A percentile compares a stretch with the other conserved stretches of the same genome.
Evolutionary conservation across 1,284 basidiomycete species (phyloP).

Genomic region (Pyrrhoderma lamaoense): DNA sequence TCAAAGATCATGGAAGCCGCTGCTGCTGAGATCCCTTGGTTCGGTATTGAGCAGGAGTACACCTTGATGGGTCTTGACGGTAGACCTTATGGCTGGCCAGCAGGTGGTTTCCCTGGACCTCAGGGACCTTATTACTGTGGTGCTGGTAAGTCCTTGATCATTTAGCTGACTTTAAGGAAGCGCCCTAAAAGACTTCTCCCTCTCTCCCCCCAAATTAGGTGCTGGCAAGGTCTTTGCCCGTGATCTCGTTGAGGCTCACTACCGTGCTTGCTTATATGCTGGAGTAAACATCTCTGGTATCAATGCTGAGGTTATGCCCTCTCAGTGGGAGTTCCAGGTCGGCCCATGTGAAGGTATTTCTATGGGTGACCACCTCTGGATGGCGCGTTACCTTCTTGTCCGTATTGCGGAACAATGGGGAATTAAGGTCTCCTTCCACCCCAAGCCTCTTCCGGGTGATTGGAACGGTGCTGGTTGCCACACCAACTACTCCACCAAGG

Average conservation of each 20-base stretch:
- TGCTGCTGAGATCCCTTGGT: slow-evolving; percentile 85
- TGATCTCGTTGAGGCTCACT: slow-evolving; percentile 99
- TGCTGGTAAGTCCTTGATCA: slow-evolving; percentile 63
- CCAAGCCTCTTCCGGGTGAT: slow-evolving; percentile 95
- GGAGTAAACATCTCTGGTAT: slow-evolving; percentile 99
- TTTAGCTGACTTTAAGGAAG: slow-evolving; percentile 10
- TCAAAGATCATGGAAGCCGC: slow-evolving; percentile 92
- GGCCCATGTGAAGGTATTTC: slow-evolving; percentile 96
- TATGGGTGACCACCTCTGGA: slow-evolving; percentile 98
- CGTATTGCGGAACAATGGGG: slow-evolving; percentile 98
- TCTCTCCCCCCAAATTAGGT: slow-evolving; percentile 37
- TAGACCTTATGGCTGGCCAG: slow-evolving; percentile 93
- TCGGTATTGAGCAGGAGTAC: slow-evolving; percentile 99
- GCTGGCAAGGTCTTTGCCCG: slow-evolving; percentile 97
- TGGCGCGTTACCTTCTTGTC: slow-evolving; percentile 89
- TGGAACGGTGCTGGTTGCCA: slow-evolving; percentile 99
- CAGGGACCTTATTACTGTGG: slow-evolving; percentile 99
- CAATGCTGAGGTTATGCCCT: slow-evolving; percentile 99
- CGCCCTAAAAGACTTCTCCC: neutral
- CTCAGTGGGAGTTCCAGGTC: slow-evolving; percentile 99
- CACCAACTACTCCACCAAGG: slow-evolving; percentile 90
- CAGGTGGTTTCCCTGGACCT: slow-evolving; percentile 98
- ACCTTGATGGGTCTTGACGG: slow-evolving; percentile 95
- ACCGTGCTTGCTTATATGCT: slow-evolving; percentile 93
- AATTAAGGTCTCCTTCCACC: slow-evolving; percentile 98